Evolutionary conservation across 257 asterid genomes (phyloP).

Genomic region (Cynanchum wilfordii): DNA sequence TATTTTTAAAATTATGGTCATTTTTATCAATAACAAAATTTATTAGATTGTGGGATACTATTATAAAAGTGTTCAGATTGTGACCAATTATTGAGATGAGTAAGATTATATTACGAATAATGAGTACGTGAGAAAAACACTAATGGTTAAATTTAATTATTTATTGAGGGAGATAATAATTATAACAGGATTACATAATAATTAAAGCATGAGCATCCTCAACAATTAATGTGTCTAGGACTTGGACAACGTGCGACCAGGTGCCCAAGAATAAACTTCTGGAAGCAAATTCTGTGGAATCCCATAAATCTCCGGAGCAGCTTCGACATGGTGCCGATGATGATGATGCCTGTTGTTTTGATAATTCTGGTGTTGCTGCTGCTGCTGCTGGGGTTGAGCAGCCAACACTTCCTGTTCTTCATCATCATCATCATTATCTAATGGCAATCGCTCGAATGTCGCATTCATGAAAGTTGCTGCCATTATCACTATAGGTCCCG

Average conservation of each 20-base stretch:
- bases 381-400: constrained; percentile 33
- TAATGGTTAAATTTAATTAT: too few relatives aligned
- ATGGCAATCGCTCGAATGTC: constrained; percentile 67
- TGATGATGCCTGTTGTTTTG: constrained; percentile 33
- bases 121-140: too few relatives aligned
- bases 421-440: constrained; percentile 42
- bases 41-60: too few relatives aligned
- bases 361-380: constrained; percentile 43
- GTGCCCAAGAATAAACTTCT: constrained; percentile 53
- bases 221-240: constrained; percentile 18
- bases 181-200: too few relatives aligned
- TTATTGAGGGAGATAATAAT: too few relatives aligned
- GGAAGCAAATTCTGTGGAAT: constrained; percentile 57
- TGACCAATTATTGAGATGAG: too few relatives aligned
- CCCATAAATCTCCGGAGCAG: constrained; percentile 52
- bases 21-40: too few relatives aligned
- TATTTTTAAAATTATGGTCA: too few relatives aligned
- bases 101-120: too few relatives aligned
- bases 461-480: constrained; percentile 87
- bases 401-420: constrained; percentile 17
- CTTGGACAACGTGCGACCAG: constrained; percentile 43
- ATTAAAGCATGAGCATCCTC: neutral
- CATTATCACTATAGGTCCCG: constrained; percentile 94
- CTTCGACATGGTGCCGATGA: constrained; percentile 42
- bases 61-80: too few relatives aligned